Evolutionary conservation across 202 grass and related monocot species (phyloP).

Genomic region (Brachypodium distachyon): DNA sequence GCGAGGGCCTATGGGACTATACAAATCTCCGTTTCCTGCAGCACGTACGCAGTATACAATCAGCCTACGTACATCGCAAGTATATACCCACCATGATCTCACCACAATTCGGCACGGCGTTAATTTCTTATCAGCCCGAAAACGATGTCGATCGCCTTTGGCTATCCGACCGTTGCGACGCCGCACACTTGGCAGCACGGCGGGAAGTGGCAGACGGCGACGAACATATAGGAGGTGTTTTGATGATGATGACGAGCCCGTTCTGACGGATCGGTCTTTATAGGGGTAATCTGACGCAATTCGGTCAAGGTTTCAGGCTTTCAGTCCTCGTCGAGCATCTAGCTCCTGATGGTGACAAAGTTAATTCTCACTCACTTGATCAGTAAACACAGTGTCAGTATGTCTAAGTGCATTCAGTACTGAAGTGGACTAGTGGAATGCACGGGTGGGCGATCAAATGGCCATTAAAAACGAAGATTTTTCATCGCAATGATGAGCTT

Average conservation of each 20-base stretch:
- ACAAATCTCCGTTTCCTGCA: background rate
- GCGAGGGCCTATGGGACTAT: background rate
- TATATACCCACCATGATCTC: slow-evolving; percentile 28
- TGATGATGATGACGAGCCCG: background rate
- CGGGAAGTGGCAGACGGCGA: slow-evolving; percentile 4
- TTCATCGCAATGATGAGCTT: background rate
- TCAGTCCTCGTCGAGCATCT: background rate
- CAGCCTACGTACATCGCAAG: background rate
- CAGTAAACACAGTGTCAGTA: background rate
- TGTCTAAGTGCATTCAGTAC: background rate
- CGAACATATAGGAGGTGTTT: slow-evolving; percentile 27
- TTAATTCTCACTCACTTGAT: background rate
- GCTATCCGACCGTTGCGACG: background rate
- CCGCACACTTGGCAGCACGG: slow-evolving; percentile 29
- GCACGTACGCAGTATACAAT: background rate
- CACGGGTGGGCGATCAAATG: slow-evolving; percentile 42
- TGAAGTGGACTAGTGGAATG: background rate
- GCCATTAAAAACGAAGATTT: slow-evolving; percentile 5
- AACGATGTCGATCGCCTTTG: slow-evolving; percentile 1
- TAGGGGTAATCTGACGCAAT: background rate
- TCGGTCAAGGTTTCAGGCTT: background rate
- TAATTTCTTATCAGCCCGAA: background rate
- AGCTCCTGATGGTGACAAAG: background rate
- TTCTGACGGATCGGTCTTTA: background rate
- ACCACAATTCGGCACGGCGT: background rate